phyloP scores from a whole-genome alignment of 192 early-diverging fungal genomes.

The Globomyces pollinis-pini region DNA sequence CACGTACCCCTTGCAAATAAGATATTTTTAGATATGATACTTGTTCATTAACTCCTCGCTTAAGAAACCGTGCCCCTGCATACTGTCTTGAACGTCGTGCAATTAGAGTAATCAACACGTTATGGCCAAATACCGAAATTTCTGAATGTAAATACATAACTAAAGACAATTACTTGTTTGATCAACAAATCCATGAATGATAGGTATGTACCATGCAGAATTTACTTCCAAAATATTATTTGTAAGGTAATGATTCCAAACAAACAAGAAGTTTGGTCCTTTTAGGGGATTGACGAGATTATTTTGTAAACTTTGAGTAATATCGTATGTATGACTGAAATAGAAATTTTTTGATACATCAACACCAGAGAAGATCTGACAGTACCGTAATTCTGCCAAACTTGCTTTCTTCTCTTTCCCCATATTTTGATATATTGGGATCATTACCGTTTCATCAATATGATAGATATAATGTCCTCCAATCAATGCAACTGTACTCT shows the following conservation, averaged over 20 bases:
- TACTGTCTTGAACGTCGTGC: constrained; percentile 88
- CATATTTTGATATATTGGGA: constrained; percentile 28
- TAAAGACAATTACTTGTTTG: no score
- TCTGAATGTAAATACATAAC: no score
- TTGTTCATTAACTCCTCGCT: constrained; percentile 82
- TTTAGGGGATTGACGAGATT: constrained; percentile 77
- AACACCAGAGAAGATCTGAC: constrained; percentile 82
- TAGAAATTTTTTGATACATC: constrained; percentile 95
- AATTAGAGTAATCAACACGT: constrained; percentile 87
- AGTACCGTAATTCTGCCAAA: constrained; percentile 46
- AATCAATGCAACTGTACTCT: constrained; percentile 79
- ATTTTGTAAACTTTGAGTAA: constrained; percentile 81
- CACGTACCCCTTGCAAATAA: constrained; percentile 68
- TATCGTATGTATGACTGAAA: constrained; percentile 94
- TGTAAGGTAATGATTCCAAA: constrained; percentile 85
- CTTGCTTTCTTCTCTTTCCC: constrained; percentile 9
- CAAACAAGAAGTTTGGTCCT: constrained; percentile 83
- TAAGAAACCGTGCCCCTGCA: constrained; percentile 93
- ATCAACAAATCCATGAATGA: constrained; percentile 96
- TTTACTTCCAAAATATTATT: constrained; percentile 55
- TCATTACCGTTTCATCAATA: constrained; percentile 78
- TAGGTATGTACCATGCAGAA: constrained; percentile 65
- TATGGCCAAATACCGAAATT: constrained; percentile 85
- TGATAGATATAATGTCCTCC: constrained; percentile 96
- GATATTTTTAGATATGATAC: constrained; percentile 17